Conservation (phyloP, 2,329 filamentous ascomycete species). For the Colletotrichum sp. region DNA sequence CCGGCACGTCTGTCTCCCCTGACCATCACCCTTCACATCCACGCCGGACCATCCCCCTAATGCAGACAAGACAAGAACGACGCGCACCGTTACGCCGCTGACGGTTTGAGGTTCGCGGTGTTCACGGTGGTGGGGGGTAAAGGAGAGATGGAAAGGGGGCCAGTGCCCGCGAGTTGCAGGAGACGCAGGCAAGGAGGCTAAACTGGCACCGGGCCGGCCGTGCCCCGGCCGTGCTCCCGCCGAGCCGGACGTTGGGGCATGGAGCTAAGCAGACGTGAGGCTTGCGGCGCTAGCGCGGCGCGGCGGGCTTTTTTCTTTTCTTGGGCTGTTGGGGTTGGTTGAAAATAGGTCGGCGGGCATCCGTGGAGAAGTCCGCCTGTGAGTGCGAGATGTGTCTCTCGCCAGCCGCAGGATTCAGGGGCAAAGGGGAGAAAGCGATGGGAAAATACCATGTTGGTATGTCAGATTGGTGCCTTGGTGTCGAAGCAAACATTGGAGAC, state of each 20-base stretch:
- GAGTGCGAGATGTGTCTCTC: not conserved
- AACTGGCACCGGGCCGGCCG: constrained; percentile 18
- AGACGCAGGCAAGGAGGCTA: constrained; percentile 15
- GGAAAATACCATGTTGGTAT: not conserved
- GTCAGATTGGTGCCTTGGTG: not conserved
- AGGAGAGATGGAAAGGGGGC: not conserved
- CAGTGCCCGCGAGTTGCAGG: constrained; percentile 5
- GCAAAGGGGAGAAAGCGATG: not conserved
- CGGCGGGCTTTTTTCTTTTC: not conserved
- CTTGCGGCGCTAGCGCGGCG: not conserved
- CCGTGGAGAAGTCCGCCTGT: constrained; percentile 18
- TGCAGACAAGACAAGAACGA: not conserved
- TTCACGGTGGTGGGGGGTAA: not conserved
- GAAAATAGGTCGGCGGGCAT: not conserved
- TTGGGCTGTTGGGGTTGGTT: not conserved
- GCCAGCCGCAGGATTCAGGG: not conserved
- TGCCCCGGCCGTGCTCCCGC: constrained; percentile 22
- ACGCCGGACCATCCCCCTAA: not conserved
- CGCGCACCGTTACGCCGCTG: constrained; percentile 5
- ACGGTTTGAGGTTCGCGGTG: not conserved
- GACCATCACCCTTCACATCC: not conserved
- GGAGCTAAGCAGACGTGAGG: not conserved
- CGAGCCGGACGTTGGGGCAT: constrained; percentile 12
- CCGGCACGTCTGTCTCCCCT: not conserved
- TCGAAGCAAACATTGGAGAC: not conserved